phyloP scores from a whole-genome alignment of 1,284 basidiomycete species.

The Gomphus bonarii region DNA sequence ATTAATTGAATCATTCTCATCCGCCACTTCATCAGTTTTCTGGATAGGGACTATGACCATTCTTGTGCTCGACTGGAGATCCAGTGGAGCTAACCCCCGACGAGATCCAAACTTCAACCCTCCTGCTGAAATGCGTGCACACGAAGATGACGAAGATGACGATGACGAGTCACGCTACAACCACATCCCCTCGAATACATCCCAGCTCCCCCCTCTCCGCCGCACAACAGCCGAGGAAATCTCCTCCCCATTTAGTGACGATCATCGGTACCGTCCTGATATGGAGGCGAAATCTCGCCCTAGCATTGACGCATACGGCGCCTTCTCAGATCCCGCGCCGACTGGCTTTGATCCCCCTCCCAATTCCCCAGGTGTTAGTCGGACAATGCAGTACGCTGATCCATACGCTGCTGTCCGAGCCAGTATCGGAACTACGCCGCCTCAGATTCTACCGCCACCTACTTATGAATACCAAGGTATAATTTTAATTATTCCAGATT shows the following conservation, averaged over 20 bases:
- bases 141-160: constrained; percentile 31
- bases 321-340: constrained; percentile 75
- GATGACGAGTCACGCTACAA: constrained; percentile 40
- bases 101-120: constrained; percentile 63
- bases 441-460: constrained; percentile 7
- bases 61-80: constrained; percentile 62
- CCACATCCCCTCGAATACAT: constrained; percentile 16
- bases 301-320: constrained; percentile 79
- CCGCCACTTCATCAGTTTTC: constrained; percentile 42
- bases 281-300: constrained; percentile 28
- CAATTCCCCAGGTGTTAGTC: constrained; percentile 49
- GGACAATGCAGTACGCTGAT: constrained; percentile 84
- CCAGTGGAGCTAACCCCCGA: constrained; percentile 46
- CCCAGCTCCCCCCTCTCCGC: constrained; percentile 22
- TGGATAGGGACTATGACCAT: constrained; percentile 57
- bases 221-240: constrained; percentile 16
- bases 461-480: constrained; percentile 9
- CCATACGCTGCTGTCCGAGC: constrained; percentile 69
- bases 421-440: constrained; percentile 23
- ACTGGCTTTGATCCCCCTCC: constrained; percentile 42
- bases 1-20: too few species aligned
- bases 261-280: constrained; percentile 22
- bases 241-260: constrained; percentile 20
- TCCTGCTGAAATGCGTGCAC: constrained; percentile 27
- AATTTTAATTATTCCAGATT: neutral